Percentiles rank a stretch among this genome's conserved stretches.
phyloP scores from a whole-genome alignment of 164 flowering plant genomes.

The Vitis amurensis region DNA sequence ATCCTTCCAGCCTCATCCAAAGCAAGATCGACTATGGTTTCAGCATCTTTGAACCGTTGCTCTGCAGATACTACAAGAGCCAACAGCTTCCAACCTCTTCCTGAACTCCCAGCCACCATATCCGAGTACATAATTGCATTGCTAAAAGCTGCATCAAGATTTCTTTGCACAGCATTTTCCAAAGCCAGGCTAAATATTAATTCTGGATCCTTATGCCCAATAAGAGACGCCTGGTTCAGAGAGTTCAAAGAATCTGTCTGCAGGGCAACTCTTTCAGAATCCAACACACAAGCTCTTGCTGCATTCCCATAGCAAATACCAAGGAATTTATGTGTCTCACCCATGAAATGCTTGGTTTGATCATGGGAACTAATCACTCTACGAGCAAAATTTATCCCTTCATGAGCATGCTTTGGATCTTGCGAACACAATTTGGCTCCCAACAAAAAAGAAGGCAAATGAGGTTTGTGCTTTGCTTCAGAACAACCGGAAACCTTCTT shows the following conservation, averaged over 20 bases:
- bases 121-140: slow-evolving; percentile 47
- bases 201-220: slow-evolving; percentile 58
- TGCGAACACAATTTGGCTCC: slow-evolving; percentile 78
- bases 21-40: slow-evolving; percentile 74
- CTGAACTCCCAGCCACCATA: slow-evolving; percentile 56
- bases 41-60: slow-evolving; percentile 74
- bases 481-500: slow-evolving; percentile 58
- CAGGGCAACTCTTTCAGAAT: slow-evolving; percentile 48
- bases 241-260: slow-evolving; percentile 59
- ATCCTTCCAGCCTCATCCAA: slow-evolving; percentile 66
- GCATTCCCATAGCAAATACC: slow-evolving; percentile 83
- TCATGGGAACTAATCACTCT: slow-evolving; percentile 38
- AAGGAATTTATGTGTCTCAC: slow-evolving; percentile 60
- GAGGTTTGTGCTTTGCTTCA: slow-evolving; percentile 49
- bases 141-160: slow-evolving; percentile 64
- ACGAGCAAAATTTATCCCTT: slow-evolving; percentile 67
- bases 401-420: slow-evolving; percentile 50
- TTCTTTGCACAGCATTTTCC: slow-evolving; percentile 83
- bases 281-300: slow-evolving; percentile 60
- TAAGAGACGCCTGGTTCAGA: slow-evolving; percentile 44
- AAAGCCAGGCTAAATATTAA: slow-evolving; percentile 51
- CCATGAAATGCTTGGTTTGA: slow-evolving; percentile 43
- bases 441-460: slow-evolving; percentile 62
- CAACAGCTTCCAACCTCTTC: slow-evolving; percentile 72
- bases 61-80: slow-evolving; percentile 77